Conservation (phyloP, 352 stramenopile species). For the Phytopythium cucurbitacearum region DNA sequence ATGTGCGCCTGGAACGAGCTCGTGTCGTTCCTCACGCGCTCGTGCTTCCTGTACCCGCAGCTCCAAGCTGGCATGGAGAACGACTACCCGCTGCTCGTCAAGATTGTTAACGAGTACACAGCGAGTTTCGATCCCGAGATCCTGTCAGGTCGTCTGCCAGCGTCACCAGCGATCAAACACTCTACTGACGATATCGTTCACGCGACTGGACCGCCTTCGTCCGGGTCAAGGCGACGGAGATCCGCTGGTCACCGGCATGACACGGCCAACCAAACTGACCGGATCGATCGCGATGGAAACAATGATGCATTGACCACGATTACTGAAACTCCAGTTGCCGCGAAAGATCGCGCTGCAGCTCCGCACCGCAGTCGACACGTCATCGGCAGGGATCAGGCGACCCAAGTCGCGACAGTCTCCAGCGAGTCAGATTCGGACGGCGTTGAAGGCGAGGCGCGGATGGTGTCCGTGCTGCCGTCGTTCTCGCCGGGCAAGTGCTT, state of each 20-base stretch:
- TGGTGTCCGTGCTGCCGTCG: slow-evolving; percentile 74
- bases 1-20: slow-evolving; percentile 73
- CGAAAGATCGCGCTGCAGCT: too few relatives aligned
- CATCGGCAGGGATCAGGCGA: not conserved
- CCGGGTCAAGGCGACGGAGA: not conserved
- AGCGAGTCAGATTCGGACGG: not conserved
- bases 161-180: not conserved
- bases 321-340: too few relatives aligned
- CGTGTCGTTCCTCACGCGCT: slow-evolving; percentile 74
- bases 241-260: not conserved
- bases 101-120: slow-evolving; percentile 82
- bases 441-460: slow-evolving; percentile 7
- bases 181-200: too few relatives aligned
- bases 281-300: too few relatives aligned
- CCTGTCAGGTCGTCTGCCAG: slow-evolving; percentile 22
- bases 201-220: not conserved
- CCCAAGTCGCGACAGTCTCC: not conserved
- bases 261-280: not conserved
- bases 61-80: slow-evolving; percentile 65
- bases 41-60: slow-evolving; percentile 80
- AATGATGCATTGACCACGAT: too few relatives aligned
- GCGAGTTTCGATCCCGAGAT: slow-evolving; percentile 76
- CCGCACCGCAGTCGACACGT: too few relatives aligned
- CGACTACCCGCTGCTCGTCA: slow-evolving; percentile 73
- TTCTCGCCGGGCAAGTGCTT: slow-evolving; percentile 83